Evolutionary conservation across 2,329 filamentous ascomycete genomes (phyloP), one percentile per base, ranked within the genome.

Genomic region (Immersiporthe knoxdaviesiana): DNA sequence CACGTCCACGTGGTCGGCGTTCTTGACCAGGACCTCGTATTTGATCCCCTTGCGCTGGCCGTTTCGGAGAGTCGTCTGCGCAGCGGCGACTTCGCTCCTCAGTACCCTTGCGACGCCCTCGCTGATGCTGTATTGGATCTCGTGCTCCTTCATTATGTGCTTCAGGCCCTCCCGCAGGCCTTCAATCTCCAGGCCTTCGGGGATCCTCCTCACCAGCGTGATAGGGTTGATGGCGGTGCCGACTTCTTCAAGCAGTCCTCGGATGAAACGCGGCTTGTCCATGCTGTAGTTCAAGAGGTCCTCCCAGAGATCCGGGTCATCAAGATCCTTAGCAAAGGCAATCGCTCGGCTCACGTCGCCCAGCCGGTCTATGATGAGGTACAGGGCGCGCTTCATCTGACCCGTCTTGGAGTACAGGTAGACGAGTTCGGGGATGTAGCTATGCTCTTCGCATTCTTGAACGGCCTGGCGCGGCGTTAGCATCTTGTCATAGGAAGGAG

Each of bases 191-290:
- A 99, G 84, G 0, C 96, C 94, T 76, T 97, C 93, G 0, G 96
- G 96, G 37, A 99, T 99, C 6, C 94, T 89, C 18, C 92, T 87
- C 7, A 99, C 93, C 3, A 99, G 87, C 21, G 91, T 92, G 72
- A 98, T 95, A 0, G 96, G 96, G 75, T 98, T 91, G 75, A 99
- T 96, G 1, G 93, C 89, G 0, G 94, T 98, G 47, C 96, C 96
- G 1, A 97, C 95, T 81, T 98, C 93, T 75, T 97, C 93, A 0
- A 99, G 87, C 3, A 99, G 83, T 0, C 92, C 94, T 16, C 93
- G 91, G 73, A 99, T 98, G 81, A 99, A 99, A 54, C 89, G 89
- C 0, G 96, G 96, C 77, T 97, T 97, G 81, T 97, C 94, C 96
- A 99, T 98, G 71, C 92, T 95, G 79, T 98, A 98, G 74, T 95